Evolutionary conservation across 2,329 filamentous ascomycete species (phyloP), one percentile per base, ranked within the genome.

Genomic region (Chrysosporium queenslandicum): DNA sequence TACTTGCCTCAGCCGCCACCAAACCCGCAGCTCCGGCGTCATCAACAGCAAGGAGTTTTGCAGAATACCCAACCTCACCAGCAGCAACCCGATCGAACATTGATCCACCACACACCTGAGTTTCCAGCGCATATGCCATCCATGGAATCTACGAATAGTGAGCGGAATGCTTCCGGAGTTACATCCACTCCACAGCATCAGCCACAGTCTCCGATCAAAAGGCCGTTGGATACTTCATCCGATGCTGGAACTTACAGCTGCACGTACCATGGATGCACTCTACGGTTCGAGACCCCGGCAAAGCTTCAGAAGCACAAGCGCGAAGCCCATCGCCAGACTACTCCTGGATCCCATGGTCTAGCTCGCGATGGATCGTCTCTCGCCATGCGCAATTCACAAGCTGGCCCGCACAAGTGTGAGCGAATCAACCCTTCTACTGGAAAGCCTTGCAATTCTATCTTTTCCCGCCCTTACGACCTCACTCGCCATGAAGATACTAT

Each of bases 401-500:
- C 88, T 8, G 92, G 92, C 0, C 92, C 92, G 29, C 92, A 97
- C 73, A 85, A 84, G 61, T 98, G 92, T 69, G 86, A 90, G 64
- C 82, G 90, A 59, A 87, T 91, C 71, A 97, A 97, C 69, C 91
- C 91, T 1, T 91, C 87, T 58, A 97, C 92, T 0, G 87, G 88
- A 58, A 96, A 96, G 72, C 85, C 89, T 0, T 97, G 92, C 77
- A 91, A 87, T 66, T 94, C 89, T 0, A 77, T 95, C 50, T 97
- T 98, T 70, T 96, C 91, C 0, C 78, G 92, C 18, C 92, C 92
- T 1, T 98, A 98, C 74, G 92, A 98, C 68, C 77, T 98, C 49
- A 98, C 92, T 0, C 79, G 92, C 20, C 92, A 98, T 65, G 92
- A 98, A 68, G 91, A 96, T 59, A 97, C 92, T 0, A 97, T 97